Base-by-base conservation (phyloP, 345 rosid species). In the Capsella bursapastoris region DNA sequence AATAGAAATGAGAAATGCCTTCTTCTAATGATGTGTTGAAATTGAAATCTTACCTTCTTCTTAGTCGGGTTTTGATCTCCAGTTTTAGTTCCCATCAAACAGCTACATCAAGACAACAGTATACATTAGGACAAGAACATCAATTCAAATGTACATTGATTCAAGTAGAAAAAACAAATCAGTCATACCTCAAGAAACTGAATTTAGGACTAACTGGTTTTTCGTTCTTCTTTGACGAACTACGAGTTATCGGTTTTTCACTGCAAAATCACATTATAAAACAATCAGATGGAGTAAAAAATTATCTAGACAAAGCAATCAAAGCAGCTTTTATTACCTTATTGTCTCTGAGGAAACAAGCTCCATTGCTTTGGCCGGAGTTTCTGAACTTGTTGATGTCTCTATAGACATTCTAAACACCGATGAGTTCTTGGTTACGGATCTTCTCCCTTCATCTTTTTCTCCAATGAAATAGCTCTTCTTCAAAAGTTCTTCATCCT, bases 181-280 rank as follows among this genome's bases (percentile, higher is more conserved):
- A 1, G 0, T 4, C 70, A 56, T 76, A 76, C 80, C 60, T 70
- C 22, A 70, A 64, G 66, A 76, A 76, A 63, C 75, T 31, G 29
- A 76, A 76, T 70, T 45, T 70, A 0, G 15, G 44, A 29, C 59
- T 22, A 47, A 57, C 27, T 65, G 71, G 10, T 57, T 47, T 56
- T 57, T 65, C 25, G 2, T 13, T 62, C 1, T 64, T 69, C 80
- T 45, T 76, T 45, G 4, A 12, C 6, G 44, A 18, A 35, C 56
- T 61, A 32, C 43, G 44, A 63, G 61, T 44, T 11, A 25, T 9
- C 7, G 57, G 49, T 11, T 8, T 76, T 40, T 56, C 66, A 14
- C 80, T 76, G 71, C 66, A 70, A 63, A 14, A 8, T 12, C 1
- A 38, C 41, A 55, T 12, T 2, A 53, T 1, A 18, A 59, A 59